Base-by-base conservation (phyloP, 441 rosid genomes). In the Populus hybrid region DNA sequence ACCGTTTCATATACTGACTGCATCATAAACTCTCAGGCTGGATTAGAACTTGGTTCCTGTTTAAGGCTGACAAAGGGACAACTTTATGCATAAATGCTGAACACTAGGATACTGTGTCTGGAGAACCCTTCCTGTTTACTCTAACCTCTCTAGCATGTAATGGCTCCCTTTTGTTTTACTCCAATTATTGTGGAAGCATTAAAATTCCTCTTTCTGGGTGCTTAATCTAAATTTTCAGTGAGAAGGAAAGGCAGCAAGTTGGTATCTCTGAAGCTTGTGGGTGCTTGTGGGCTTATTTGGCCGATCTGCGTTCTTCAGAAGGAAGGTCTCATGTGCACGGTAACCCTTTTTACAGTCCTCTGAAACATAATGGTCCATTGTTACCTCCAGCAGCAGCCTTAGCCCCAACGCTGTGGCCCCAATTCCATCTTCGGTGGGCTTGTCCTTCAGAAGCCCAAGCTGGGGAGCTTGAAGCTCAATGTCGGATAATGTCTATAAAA, bases 341-440 rank as follows among this genome's bases (percentile, higher is more conserved):
- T 85, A 97, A 97, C 84, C 90, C 90, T 50, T 91, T 93, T 74
- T 96, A 92, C 78, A 89, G 93, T 83, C 90, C 90, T 68, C 70
- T 79, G 64, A 93, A 82, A 84, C 90, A 90, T 73, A 75, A 85
- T 40, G 88, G 87, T 65, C 84, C 94, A 40, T 87, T 96, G 75
- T 74, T 90, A 70, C 98, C 97, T 77, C 97, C 98, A 12, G 99
- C 99, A 34, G 99, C 99, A 83, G 96, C 98, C 83, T 86, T 96
- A 73, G 97, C 99, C 69, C 99, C 98, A 71, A 94, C 96, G 10
- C 83, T 96, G 75, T 96, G 99, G 99, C 98, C 99, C 16, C 95
- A 91, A 74, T 96, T 96, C 86, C 98, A 96, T 86, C 96, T 96
- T 63, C 93, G 99, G 63, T 96, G 99, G 98, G 93, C 98, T 65